Evolutionary conservation across 2,329 filamentous ascomycete species (phyloP), one percentile per base, ranked within the genome.

Genomic region (Aspergillus sp.): DNA sequence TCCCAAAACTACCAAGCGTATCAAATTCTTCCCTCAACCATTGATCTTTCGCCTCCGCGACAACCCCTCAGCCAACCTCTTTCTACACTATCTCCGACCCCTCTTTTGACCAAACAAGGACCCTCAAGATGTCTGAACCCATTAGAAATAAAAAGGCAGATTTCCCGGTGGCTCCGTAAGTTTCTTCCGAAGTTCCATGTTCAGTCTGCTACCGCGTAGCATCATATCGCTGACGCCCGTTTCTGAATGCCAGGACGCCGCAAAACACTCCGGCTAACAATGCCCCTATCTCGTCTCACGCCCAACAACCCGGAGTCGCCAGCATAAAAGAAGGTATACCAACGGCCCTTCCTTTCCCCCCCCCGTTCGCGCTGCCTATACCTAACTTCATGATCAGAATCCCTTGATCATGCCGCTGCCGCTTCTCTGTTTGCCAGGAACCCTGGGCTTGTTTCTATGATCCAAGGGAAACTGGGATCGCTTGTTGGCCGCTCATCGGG

Each of bases 251-350:
- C 78, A 98, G 95, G 73, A 99, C 95, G 74, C 95, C 95, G 74
- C 95, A 99, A 82, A 99, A 99, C 84, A 99, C 95, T 58, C 95
- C 95, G 69, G 90, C 92, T 68, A 92, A 88, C 81, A 93, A 94
- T 82, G 95, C 96, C 68, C 95, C 95, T 67, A 98, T 99, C 80
- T 96, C 93, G 56, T 98, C 94, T 64, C 94, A 95, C 80, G 95
- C 96, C 69, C 92, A 96, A 81, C 92, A 96, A 81, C 95, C 95
- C 64, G 91, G 90, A 67, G 89, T 99, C 65, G 84, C 91, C 67
- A 97, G 92, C 79, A 98, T 99, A 82, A 95, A 94, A 79, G 95
- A 99, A 87, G 95, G 95, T 98, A 81, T 78, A 86, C 82, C 45
- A 18, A 12, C 32, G 3, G 36, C 50, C 52, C 55, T 42, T 52